Conservation (phyloP, 257 asterid genomes). For the Ehretia macrophylla region DNA sequence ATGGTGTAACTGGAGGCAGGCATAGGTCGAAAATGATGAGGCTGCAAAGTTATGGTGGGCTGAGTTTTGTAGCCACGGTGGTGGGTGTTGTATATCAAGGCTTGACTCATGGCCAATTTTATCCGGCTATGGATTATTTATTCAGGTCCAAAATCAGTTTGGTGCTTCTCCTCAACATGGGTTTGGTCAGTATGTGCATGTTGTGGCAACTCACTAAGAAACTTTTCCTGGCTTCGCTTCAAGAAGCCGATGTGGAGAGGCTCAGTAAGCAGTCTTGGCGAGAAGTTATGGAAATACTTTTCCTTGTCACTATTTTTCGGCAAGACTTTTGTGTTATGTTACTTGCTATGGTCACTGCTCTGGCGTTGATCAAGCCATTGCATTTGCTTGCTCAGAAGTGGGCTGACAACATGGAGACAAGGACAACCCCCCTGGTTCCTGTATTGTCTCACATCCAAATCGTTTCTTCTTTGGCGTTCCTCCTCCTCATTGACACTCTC, state of each 20-base stretch:
- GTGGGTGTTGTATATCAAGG: constrained; percentile 80
- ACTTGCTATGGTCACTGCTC: constrained; percentile 83
- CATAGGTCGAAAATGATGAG: constrained; percentile 75
- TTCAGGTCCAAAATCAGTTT: constrained; percentile 88
- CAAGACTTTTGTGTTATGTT: constrained; percentile 84
- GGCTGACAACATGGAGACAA: constrained; percentile 90
- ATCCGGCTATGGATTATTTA: constrained; percentile 85
- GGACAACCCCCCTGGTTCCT: constrained; percentile 65
- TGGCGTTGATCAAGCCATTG: constrained; percentile 83
- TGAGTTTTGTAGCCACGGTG: constrained; percentile 62
- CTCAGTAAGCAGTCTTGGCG: constrained; percentile 95
- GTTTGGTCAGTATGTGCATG: constrained; percentile 78
- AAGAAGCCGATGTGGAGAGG: constrained; percentile 97
- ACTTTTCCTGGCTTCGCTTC: constrained; percentile 77
- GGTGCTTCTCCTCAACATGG: constrained; percentile 83
- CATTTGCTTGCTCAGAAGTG: constrained; percentile 99
- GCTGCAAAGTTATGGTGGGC: constrained; percentile 80
- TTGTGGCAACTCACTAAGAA: constrained; percentile 91
- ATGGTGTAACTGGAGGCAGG: no score
- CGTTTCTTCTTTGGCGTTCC: constrained; percentile 87
- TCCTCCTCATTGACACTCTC: constrained; percentile 61
- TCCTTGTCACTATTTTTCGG: constrained; percentile 87
- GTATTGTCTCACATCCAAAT: constrained; percentile 68
- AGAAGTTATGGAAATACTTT: constrained; percentile 92
- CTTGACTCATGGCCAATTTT: constrained; percentile 73